phyloP scores from a whole-genome alignment of 2,329 filamentous ascomycete species.

The Blastomyces gilchristii region DNA sequence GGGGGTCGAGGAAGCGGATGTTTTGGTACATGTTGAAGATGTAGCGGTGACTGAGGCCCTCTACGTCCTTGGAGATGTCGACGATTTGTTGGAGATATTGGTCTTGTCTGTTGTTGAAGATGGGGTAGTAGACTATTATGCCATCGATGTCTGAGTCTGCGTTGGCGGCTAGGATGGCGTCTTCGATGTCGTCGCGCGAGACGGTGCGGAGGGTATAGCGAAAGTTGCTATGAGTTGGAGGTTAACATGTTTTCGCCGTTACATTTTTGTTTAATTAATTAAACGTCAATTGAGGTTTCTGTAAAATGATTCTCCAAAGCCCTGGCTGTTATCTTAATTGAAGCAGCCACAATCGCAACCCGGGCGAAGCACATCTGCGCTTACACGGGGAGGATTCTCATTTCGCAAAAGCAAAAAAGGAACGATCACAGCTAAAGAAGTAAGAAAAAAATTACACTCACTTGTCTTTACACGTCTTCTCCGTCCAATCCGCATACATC shows the following conservation, averaged over 20 bases:
- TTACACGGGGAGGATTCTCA: neutral
- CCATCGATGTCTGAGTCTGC: conserved; percentile 64
- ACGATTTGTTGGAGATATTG: conserved; percentile 94
- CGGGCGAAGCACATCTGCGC: neutral
- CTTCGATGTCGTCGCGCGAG: conserved; percentile 80
- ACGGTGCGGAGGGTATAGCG: conserved; percentile 75
- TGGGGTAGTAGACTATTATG: conserved; percentile 97
- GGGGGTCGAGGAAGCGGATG: conserved; percentile 76
- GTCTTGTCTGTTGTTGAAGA: conserved; percentile 84
- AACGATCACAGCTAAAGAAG: conserved; percentile 12
- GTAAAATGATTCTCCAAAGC: neutral
- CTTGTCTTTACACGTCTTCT: conserved; percentile 94
- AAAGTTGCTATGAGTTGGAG: conserved; percentile 58
- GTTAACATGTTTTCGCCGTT: neutral
- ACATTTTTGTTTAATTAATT: neutral
- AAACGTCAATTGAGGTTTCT: neutral
- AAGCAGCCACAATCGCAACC: neutral
- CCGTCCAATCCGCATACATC: conserved; percentile 94
- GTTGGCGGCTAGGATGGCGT: conserved; percentile 78
- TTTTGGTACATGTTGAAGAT: conserved; percentile 99
- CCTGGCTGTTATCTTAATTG: neutral
- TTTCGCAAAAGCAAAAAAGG: conserved; percentile 5
- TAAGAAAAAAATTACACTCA: conserved; percentile 41
- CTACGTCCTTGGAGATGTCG: conserved; percentile 82
- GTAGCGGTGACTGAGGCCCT: conserved; percentile 86